These are phyloP conservation scores for Isabelozyma rhagii DNA, from an alignment of 805 yeast genomes.

Conservation along the genomic window DNA sequence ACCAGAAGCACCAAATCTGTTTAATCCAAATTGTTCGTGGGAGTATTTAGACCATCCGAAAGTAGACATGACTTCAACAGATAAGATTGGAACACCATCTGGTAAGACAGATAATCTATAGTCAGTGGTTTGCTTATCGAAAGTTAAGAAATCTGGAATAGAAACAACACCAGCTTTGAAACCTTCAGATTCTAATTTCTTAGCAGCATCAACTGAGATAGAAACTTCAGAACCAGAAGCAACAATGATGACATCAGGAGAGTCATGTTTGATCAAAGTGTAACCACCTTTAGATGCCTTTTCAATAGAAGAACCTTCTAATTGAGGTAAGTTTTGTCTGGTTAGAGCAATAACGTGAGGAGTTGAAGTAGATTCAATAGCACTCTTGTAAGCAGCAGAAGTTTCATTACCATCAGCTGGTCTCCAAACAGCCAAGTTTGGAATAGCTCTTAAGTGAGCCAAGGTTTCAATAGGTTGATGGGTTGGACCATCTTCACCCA, in stretches of 20 bases:
- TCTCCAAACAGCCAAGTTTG: constrained; percentile 84
- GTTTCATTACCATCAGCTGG: constrained; percentile 92
- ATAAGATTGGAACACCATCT: constrained; percentile 88
- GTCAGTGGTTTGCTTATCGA: constrained; percentile 76
- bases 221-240: constrained; percentile 95
- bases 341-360: constrained; percentile 76
- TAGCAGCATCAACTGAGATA: constrained; percentile 77
- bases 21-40: constrained; percentile 93
- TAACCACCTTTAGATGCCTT: constrained; percentile 95
- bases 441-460: constrained; percentile 82
- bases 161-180: constrained; percentile 82
- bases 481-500: constrained; percentile 93
- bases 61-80: constrained; percentile 90
- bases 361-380: constrained; percentile 58
- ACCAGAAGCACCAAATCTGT: constrained; percentile 97
- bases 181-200: constrained; percentile 64
- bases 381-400: constrained; percentile 74
- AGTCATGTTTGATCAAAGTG: constrained; percentile 56
- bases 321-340: constrained; percentile 89
- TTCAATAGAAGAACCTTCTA: constrained; percentile 88
- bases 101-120: constrained; percentile 88
- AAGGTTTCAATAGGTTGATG: constrained; percentile 90
- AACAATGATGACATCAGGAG: constrained; percentile 68
- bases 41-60: constrained; percentile 93
- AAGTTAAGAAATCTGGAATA: constrained; percentile 87